Evolutionary conservation across 2,329 filamentous ascomycete species (phyloP).

Genomic region (Trichoderma afroharzianum): DNA sequence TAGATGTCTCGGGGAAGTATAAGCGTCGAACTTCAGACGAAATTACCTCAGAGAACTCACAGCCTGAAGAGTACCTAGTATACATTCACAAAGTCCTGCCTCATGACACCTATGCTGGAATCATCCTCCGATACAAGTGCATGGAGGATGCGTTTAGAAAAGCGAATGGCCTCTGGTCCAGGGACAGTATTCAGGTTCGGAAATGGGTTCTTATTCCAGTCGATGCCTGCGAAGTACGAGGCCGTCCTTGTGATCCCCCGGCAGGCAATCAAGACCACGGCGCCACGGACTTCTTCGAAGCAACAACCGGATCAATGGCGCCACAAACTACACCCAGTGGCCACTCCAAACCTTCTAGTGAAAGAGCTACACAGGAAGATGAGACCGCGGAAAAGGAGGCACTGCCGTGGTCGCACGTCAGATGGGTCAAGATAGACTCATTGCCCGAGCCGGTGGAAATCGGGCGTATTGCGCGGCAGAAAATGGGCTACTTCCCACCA

Average conservation of each 20-base stretch:
- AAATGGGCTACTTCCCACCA: constrained; percentile 88
- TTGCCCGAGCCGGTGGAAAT: constrained; percentile 72
- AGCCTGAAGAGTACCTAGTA: constrained; percentile 72
- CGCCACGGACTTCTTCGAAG: constrained; percentile 46
- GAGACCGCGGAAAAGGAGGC: constrained; percentile 47
- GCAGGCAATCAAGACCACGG: constrained; percentile 34
- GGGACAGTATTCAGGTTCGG: constrained; percentile 82
- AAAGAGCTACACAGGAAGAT: constrained; percentile 19
- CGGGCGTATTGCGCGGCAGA: constrained; percentile 73
- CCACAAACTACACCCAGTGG: background rate
- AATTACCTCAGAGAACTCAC: constrained; percentile 46
- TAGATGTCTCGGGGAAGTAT: constrained; percentile 53
- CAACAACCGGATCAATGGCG: background rate
- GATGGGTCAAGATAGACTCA: constrained; percentile 80
- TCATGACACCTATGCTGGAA: constrained; percentile 83
- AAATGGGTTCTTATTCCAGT: constrained; percentile 81
- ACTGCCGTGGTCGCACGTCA: constrained; percentile 76
- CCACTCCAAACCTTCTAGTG: constrained; percentile 12
- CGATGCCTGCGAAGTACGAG: constrained; percentile 82
- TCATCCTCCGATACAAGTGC: constrained; percentile 87
- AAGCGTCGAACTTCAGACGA: constrained; percentile 71
- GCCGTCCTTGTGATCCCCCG: constrained; percentile 61
- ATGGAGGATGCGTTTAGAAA: constrained; percentile 77
- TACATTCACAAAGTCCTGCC: constrained; percentile 85
- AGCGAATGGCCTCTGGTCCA: constrained; percentile 91